phyloP scores from a whole-genome alignment of 2,329 filamentous ascomycete species.

The Beauveria scarabaeidicola region DNA sequence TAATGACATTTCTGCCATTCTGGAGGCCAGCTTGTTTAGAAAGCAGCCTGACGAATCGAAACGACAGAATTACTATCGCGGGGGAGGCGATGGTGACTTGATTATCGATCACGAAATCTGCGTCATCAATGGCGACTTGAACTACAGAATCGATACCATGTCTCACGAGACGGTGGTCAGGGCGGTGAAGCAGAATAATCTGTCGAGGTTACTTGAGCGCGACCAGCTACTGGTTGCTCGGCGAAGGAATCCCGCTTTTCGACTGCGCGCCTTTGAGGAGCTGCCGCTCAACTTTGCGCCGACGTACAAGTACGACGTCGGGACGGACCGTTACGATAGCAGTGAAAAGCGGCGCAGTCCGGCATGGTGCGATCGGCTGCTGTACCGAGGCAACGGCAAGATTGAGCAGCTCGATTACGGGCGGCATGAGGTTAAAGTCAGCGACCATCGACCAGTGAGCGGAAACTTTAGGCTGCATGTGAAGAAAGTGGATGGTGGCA shows the following conservation, averaged over 20 bases:
- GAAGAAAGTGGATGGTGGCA: conserved; percentile 67
- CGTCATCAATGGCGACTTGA: conserved; percentile 89
- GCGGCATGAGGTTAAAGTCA: conserved; percentile 81
- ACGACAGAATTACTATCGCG: conserved; percentile 71
- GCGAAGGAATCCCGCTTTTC: conserved; percentile 82
- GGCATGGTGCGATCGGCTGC: conserved; percentile 89
- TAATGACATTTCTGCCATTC: conserved; percentile 82
- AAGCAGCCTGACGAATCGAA: conserved; percentile 57
- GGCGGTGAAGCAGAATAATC: conserved; percentile 71
- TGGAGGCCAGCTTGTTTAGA: conserved; percentile 71
- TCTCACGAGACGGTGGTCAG: conserved; percentile 86
- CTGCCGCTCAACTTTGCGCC: conserved; percentile 84
- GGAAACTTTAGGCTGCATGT: conserved; percentile 74
- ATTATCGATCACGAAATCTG: conserved; percentile 97
- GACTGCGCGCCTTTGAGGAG: conserved; percentile 84
- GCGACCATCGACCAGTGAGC: conserved; percentile 88
- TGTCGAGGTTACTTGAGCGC: conserved; percentile 78
- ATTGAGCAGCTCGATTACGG: conserved; percentile 84
- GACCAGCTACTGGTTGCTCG: conserved; percentile 87
- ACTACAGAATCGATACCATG: conserved; percentile 98
- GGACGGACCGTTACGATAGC: conserved; percentile 86
- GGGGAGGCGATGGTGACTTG: conserved; percentile 91
- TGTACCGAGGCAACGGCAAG: conserved; percentile 75
- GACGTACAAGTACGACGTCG: conserved; percentile 98
- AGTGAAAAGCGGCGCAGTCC: conserved; percentile 91